Evolutionary conservation across 352 stramenopile genomes (phyloP), one percentile per base, ranked within the genome.

Genomic region (Globisporangium nodosum): DNA sequence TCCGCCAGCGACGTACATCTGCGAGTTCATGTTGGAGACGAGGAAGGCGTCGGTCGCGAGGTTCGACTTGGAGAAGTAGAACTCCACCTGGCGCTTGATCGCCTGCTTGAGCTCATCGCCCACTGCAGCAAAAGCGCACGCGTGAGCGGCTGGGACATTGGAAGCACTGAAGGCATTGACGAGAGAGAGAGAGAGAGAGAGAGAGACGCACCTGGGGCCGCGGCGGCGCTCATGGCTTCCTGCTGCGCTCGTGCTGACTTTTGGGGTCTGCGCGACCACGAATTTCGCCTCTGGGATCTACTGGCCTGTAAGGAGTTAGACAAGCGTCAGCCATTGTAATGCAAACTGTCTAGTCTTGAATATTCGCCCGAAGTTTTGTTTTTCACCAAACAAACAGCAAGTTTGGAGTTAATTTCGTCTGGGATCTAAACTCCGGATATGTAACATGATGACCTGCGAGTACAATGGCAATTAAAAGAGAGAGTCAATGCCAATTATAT

Each of bases 1-100:
- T 12, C 40, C 16, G 40, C 12, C 1, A 3, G 40, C 21, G 13
- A 69, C 71, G 60, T 69, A 93, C 86, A 94, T 92, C 67, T 93
- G 85, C 61, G 84, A 89, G 70, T 94, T 89, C 86, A 96, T 96
- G 56, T 96, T 83, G 56, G 84, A 92, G 21, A 96, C 85, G 47
- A 96, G 75, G 70, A 88, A 96, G 52, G 82, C 78, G 57, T 96
- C 86, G 54, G 87, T 96, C 52, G 80, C 72, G 21, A 97, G 61
- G 58, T 97, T 97, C 58, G 71, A 68, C 48, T 78, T 84, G 39
- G 88, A 96, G 60, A 97, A 96, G 73, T 97, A 97, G 71, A 96
- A 97, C 68, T 96, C 90, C 47, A 97, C 81, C 64, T 97, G 87
- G 63, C 71, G 71, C 66, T 92, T 88, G 61, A 96, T 82, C 20